Evolutionary conservation across 306 rosid genomes (phyloP), one percentile per base, ranked within the genome.

Genomic region (Medicago lupulina): DNA sequence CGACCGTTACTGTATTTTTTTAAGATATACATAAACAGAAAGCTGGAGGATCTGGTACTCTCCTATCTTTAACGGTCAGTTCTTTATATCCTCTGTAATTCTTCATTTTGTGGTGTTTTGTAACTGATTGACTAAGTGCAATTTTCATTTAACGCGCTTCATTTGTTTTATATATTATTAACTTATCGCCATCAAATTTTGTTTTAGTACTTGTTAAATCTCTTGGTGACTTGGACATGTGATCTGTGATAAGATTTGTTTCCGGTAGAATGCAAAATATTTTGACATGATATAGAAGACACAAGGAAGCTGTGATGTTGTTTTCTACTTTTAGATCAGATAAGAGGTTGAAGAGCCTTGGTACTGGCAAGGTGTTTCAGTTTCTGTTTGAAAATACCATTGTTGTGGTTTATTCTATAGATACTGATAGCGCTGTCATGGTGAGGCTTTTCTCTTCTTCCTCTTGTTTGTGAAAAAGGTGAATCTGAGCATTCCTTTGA

Each of bases 351-450:
- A 67, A 68, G 62, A 67, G 61, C 70, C 60, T 31, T 13, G 34
- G 51, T 77, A 57, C 40, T 77, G 75, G 81, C 81, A 13, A 43
- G 81, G 81, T 77, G 66, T 8, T 67, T 44, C 61, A 44, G 69
- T 67, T 9, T 77, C 69, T 44, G 68, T 67, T 76, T 16, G 67
- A 77, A 38, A 23, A 6, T 15, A 40, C 19, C 14, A 40, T 18
- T 46, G 41, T n/a, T 60, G 38, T n/a, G 74, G 67, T 54, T 40
- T 23, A 25, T 76, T 41, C 39, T 53, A 67, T 67, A 67, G 36
- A 67, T 28, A 54, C 68, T 41, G 73, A 18, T 79, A 44, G 34
- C 13, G 70, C 83, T 73, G 79, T 75, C 59, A 65, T 46, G 75
- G 17, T 34, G 40, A 68, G 38, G 81, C 17, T 68, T 46, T 57